These are phyloP conservation scores for Jimgerdemannia flammicorona DNA, from an alignment of 192 early-diverging fungal species.

Conservation along the genomic window DNA sequence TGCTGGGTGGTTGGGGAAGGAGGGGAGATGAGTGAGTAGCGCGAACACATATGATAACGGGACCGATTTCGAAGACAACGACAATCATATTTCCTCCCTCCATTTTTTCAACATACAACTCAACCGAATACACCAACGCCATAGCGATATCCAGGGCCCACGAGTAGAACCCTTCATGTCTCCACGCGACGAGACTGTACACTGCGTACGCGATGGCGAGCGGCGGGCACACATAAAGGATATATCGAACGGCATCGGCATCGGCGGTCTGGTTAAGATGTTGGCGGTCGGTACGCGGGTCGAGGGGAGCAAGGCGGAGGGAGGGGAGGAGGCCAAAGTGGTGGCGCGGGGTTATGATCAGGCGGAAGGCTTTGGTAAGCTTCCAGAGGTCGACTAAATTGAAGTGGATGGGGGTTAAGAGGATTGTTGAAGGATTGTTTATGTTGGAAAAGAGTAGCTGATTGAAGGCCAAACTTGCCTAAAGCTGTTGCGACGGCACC, in stretches of 20 bases:
- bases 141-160: slow-evolving; percentile 47
- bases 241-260: slow-evolving; percentile 44
- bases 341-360: too few species aligned
- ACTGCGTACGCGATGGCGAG: slow-evolving; percentile 40
- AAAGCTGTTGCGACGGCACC: slow-evolving; percentile 35
- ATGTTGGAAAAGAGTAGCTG: too few species aligned
- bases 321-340: too few species aligned
- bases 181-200: slow-evolving; percentile 42
- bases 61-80: too few species aligned
- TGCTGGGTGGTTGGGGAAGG: too few species aligned
- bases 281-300: neutral
- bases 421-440: neutral
- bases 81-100: too few species aligned
- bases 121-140: slow-evolving; percentile 49
- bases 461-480: neutral
- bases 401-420: neutral
- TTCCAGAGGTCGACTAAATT: slow-evolving; percentile 51
- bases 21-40: too few species aligned
- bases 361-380: slow-evolving; percentile 28
- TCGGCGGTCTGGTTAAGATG: slow-evolving; percentile 30
- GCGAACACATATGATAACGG: too few species aligned
- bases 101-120: slow-evolving; percentile 33
- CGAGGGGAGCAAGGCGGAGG: neutral
- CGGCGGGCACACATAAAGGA: slow-evolving; percentile 39
- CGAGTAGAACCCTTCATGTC: slow-evolving; percentile 45